Evolutionary conservation across 2,329 filamentous ascomycete species (phyloP), one percentile per base, ranked within the genome.

Genomic region (Calonectria multiphialidica): DNA sequence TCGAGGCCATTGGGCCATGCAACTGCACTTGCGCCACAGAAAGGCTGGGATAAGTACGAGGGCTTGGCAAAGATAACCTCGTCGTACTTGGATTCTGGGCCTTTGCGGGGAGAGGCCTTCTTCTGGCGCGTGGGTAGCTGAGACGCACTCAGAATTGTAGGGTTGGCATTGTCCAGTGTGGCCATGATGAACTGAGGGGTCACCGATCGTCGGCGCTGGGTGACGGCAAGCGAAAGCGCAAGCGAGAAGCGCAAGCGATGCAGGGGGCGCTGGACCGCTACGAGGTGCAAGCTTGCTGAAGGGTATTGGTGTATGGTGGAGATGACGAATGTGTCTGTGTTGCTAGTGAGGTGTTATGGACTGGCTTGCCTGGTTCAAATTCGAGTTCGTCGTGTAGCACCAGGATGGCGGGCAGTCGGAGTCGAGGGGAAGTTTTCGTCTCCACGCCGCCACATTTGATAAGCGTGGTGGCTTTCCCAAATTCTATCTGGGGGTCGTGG

Each of bases 131-230:
- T 97, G 53, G 97, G 96, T 63, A 99, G 91, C 85, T 98, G 95
- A 50, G 95, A 94, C 65, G 92, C 90, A 84, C 93, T 97, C 80
- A 98, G 87, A 81, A 99, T 96, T 75, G 95, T 97, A 67, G 97
- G 97, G 86, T 99, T 98, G 75, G 94, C 95, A 84, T 98, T 98
- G 77, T 93, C 90, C 57, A 88, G 82, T 23, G 81, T 77, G 30
- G 81, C 78, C 78, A 80, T 80, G 61, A 66, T 25, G 50, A 70
- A 61, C 30, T 47, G 65, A 72, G 66, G 70, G 68, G 68, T 68
- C 42, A 71, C 49, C 70, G 66, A 40, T 30, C 49, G 53, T 67
- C 67, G 72, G 66, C 69, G 71, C 65, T 76, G 69, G 68, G 72
- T 72, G 57, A 44, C 44, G 68, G 45, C 49, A 68, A 40, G 61